Base-by-base conservation (phyloP, 495 filamentous ascomycete genomes). In the Neurospora sp. region DNA sequence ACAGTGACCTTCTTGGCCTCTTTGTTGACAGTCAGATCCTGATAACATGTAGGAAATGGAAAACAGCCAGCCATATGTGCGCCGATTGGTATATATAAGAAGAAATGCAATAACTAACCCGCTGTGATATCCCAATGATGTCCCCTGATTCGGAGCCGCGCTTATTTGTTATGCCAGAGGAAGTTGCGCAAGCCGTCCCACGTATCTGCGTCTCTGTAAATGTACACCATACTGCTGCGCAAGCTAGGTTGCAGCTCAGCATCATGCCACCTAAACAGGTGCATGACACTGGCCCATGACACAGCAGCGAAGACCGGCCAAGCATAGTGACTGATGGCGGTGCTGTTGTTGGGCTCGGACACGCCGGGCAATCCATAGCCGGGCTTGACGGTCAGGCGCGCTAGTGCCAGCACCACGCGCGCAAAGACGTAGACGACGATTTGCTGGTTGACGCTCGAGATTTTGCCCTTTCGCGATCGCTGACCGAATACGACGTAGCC, bases 341-440 rank as follows among this genome's bases (percentile, higher is more conserved):
- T 82, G 69, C 82, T 79, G 40, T 72, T 41, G 70, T 31, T 6
- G 16, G 76, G 75, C 74, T 84, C 74, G 73, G 85, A 85, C 2
- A 88, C 76, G 6, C 83, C 74, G 16, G 84, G 82, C 40, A 85
- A 77, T 22, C 86, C 85, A 69, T 76, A 72, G 10, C 82, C 84
- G 5, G 92, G 91, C 81, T 92, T 87, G 44, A 97, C 87, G 69
- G 91, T 87, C 73, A 98, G 83, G 79, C 94, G 94, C 59, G 93
- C 96, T 46, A 94, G 78, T 6, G 92, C 91, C 42, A 99, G 89
- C 73, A 90, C 85, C 18, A 97, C 96, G 69, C 96, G 90, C 40
- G 94, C 96, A 79, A 98, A 98, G 70, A 99, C 91, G 83, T 98
- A 99, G 75, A 98, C 92, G 77, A 97, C 94, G 81, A 99, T 98